Percentiles rank a stretch among this genome's conserved stretches.
phyloP scores from a whole-genome alignment of 2,329 filamentous ascomycete species.

The Aureobasidium lini region DNA sequence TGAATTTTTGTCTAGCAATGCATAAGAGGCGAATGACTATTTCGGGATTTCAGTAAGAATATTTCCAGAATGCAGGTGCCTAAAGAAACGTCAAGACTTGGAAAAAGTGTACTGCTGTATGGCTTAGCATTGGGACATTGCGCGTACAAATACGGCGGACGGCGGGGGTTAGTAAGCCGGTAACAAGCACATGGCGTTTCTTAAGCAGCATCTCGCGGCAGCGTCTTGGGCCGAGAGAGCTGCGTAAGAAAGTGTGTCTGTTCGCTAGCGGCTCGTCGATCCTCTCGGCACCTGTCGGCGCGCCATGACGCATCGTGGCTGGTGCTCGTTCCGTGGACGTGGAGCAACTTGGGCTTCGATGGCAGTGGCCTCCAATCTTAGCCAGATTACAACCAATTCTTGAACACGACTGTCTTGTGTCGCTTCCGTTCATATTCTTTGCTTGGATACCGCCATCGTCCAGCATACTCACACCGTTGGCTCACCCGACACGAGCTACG shows the following conservation, averaged over 20 bases:
- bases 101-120: not conserved
- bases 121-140: slow-evolving; percentile 4
- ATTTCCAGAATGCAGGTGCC: not conserved
- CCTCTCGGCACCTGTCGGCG: not conserved
- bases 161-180: not conserved
- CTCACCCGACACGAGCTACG: not conserved
- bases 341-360: slow-evolving; percentile 4
- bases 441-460: not conserved
- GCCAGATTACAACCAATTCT: not conserved
- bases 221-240: not conserved
- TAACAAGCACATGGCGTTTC: not conserved
- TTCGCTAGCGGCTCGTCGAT: not conserved
- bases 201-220: not conserved
- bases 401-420: not conserved
- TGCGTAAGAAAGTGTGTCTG: not conserved
- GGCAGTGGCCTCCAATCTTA: not conserved
- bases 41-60: not conserved
- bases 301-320: slow-evolving; percentile 6
- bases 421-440: not conserved
- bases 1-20: slow-evolving; percentile 1
- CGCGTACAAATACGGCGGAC: not conserved
- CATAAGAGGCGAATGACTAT: not conserved
- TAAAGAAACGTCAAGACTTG: not conserved
- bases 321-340: not conserved
- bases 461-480: not conserved